A percentile compares a stretch with the other conserved stretches of the same genome.
Evolutionary conservation across 805 yeast genomes (phyloP).

Genomic region (Spathaspora sp.): DNA sequence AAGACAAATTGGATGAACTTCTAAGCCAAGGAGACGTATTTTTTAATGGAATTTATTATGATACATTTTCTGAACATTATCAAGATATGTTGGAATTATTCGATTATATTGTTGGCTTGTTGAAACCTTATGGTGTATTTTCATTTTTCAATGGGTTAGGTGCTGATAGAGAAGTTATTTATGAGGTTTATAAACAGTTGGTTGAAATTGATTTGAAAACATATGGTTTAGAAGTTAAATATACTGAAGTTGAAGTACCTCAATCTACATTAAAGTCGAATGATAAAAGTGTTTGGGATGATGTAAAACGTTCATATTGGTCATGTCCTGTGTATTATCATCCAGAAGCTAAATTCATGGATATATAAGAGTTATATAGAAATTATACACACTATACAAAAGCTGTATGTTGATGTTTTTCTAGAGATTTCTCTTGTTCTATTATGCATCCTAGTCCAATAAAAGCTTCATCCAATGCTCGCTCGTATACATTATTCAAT

Average conservation of each 20-base stretch:
- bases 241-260: constrained; percentile 47
- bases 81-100: constrained; percentile 82
- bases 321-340: constrained; percentile 65
- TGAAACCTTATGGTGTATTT: constrained; percentile 79
- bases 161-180: constrained; percentile 40
- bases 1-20: constrained; percentile 67
- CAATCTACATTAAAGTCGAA: constrained; percentile 20
- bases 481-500: constrained; percentile 61
- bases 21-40: constrained; percentile 60
- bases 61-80: constrained; percentile 91
- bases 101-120: constrained; percentile 75
- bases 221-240: constrained; percentile 72
- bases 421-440: constrained; percentile 33
- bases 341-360: constrained; percentile 53
- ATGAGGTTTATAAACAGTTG: constrained; percentile 75
- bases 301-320: constrained; percentile 63
- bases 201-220: constrained; percentile 76
- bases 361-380: constrained; percentile 8
- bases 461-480: constrained; percentile 84
- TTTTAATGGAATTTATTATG: constrained; percentile 90
- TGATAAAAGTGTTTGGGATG: constrained; percentile 54
- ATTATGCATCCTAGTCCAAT: constrained; percentile 84
- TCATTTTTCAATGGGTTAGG: constrained; percentile 85
- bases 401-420: background rate
- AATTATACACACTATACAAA: background rate